Evolutionary conservation across 768 basidiomycete species (phyloP).

Genomic region (Chiua virens): DNA sequence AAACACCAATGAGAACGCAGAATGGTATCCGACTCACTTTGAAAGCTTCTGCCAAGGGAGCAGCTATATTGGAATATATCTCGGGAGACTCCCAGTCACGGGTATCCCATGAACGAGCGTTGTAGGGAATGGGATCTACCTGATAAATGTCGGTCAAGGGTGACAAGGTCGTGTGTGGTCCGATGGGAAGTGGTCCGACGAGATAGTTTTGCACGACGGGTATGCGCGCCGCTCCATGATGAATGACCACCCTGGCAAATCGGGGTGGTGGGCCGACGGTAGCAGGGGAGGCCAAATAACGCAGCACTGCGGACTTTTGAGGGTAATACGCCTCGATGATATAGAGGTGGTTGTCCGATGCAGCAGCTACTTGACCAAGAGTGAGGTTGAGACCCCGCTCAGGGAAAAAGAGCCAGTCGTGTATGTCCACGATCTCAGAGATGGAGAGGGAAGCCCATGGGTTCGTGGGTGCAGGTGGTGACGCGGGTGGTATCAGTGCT

Average conservation of each 20-base stretch:
- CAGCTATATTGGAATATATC: constrained; percentile 34
- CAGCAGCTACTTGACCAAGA: constrained; percentile 21
- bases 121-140: constrained; percentile 51
- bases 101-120: constrained; percentile 43
- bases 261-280: constrained; percentile 31
- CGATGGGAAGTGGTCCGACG: constrained; percentile 56
- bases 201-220: constrained; percentile 55
- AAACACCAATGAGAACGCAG: neutral
- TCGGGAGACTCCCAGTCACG: constrained; percentile 22
- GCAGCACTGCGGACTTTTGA: constrained; percentile 45
- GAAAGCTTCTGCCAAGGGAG: constrained; percentile 40
- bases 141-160: constrained; percentile 53
- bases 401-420: constrained; percentile 45
- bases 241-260: constrained; percentile 51
- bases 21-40: constrained; percentile 30
- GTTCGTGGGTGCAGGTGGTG: constrained; percentile 45
- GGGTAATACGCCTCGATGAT: constrained; percentile 52
- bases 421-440: constrained; percentile 42
- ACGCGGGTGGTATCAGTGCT: constrained; percentile 32
- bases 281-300: constrained; percentile 41
- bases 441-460: constrained; percentile 53
- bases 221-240: constrained; percentile 42
- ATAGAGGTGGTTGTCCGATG: constrained; percentile 52
- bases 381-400: constrained; percentile 51
- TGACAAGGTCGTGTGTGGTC: constrained; percentile 38